phyloP scores from a whole-genome alignment of 2,329 filamentous ascomycete genomes.

The Coniochaeta sp. region DNA sequence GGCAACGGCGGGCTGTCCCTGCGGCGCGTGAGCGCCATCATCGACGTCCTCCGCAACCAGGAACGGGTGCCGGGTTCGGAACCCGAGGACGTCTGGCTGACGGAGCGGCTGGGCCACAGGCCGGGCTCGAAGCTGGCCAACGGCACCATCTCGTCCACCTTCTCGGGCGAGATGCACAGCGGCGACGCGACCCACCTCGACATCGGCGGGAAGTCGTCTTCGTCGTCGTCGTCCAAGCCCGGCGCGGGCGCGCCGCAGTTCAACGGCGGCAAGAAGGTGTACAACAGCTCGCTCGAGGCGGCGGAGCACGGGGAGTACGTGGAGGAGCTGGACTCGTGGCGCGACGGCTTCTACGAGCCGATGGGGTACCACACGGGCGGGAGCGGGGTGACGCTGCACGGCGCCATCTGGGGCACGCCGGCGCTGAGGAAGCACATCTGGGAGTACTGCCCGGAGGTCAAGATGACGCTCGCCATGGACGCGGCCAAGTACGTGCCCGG shows the following conservation, averaged over 20 bases:
- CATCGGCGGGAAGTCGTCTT: slow-evolving; percentile 13
- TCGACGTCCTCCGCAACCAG: slow-evolving; percentile 37
- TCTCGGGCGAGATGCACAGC: slow-evolving; percentile 40
- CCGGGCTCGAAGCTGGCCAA: slow-evolving; percentile 43
- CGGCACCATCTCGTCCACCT: slow-evolving; percentile 37
- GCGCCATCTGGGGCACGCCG: slow-evolving; percentile 39
- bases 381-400: slow-evolving; percentile 35
- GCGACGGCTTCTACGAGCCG: slow-evolving; percentile 45
- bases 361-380: slow-evolving; percentile 52
- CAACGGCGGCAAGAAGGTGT: slow-evolving; percentile 5
- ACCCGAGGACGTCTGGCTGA: slow-evolving; percentile 50
- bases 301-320: slow-evolving; percentile 24
- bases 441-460: slow-evolving; percentile 51
- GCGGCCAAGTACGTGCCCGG: slow-evolving; percentile 42
- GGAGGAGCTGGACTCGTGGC: slow-evolving; percentile 39
- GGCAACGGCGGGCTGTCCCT: slow-evolving; percentile 46
- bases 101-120: slow-evolving; percentile 40
- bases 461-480: slow-evolving; percentile 50
- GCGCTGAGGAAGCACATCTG: slow-evolving; percentile 41
- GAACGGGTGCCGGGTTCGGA: slow-evolving; percentile 35
- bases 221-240: too few relatives aligned
- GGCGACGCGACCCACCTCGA: slow-evolving; percentile 21
- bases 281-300: slow-evolving; percentile 18
- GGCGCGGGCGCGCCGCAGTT: not conserved
- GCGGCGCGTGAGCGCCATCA: slow-evolving; percentile 39